Evolutionary conservation across 352 stramenopile genomes (phyloP).

Genomic region (Globisporangium irregulare): DNA sequence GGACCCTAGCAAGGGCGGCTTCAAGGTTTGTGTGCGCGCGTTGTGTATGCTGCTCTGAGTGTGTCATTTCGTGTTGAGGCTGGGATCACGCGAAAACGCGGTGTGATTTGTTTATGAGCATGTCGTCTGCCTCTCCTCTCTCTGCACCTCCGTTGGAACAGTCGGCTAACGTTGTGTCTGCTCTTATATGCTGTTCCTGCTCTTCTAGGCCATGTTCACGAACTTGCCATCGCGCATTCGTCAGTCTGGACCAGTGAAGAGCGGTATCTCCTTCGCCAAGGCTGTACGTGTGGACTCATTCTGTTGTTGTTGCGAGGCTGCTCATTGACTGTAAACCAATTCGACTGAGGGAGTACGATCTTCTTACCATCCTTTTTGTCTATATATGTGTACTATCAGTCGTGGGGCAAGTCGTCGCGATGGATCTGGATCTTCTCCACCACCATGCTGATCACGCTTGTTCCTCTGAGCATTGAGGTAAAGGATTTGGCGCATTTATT

Average conservation of each 20-base stretch:
- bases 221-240: slow-evolving; percentile 69
- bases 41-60: not conserved
- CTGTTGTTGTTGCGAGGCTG: not conserved
- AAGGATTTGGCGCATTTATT: slow-evolving; percentile 6
- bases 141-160: not conserved
- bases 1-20: slow-evolving; percentile 45
- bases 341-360: not conserved
- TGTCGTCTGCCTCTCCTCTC: not conserved
- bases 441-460: slow-evolving; percentile 80
- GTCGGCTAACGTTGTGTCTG: not conserved
- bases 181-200: slow-evolving; percentile 3
- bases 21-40: slow-evolving; percentile 37
- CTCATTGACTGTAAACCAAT: not conserved
- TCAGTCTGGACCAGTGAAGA: slow-evolving; percentile 61
- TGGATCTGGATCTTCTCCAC: slow-evolving; percentile 84
- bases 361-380: not conserved
- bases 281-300: slow-evolving; percentile 27
- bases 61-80: not conserved
- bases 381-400: slow-evolving; percentile 27
- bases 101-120: not conserved
- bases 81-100: not conserved
- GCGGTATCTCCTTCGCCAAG: slow-evolving; percentile 50
- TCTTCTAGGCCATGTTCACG: slow-evolving; percentile 50
- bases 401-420: slow-evolving; percentile 53
- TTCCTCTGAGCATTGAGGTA: slow-evolving; percentile 85